Conservation (phyloP, 2,329 filamentous ascomycete genomes). For the Sporothrix humicola region DNA sequence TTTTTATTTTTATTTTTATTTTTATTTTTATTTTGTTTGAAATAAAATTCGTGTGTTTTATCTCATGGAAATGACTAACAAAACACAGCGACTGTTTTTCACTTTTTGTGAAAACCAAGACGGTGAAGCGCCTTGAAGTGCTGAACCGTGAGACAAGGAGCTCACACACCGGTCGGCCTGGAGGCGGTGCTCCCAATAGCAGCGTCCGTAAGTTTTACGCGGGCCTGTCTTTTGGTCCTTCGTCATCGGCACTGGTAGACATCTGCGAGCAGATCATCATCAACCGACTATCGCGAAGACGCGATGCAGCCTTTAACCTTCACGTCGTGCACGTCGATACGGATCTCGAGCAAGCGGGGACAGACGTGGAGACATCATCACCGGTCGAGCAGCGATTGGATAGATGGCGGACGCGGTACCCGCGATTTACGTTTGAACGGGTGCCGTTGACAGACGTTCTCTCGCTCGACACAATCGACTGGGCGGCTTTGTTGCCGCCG, state of each 20-base stretch:
- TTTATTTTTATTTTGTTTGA: neutral
- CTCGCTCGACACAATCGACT: conserved; percentile 57
- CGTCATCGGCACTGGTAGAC: conserved; percentile 77
- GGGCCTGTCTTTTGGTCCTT: conserved; percentile 82
- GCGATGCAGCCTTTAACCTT: conserved; percentile 71
- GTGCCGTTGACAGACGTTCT: conserved; percentile 70
- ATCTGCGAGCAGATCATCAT: conserved; percentile 73
- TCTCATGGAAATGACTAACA: neutral
- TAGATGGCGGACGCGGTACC: conserved; percentile 65
- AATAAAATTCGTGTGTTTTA: neutral
- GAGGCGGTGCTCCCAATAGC: conserved; percentile 25
- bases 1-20: neutral
- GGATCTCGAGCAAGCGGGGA: conserved; percentile 41
- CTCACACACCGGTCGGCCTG: conserved; percentile 31
- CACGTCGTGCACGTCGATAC: conserved; percentile 63
- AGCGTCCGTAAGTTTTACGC: conserved; percentile 65
- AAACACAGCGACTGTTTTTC: conserved; percentile 71
- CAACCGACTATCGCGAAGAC: conserved; percentile 67
- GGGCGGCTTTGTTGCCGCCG: conserved; percentile 51
- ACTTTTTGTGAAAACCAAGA: conserved; percentile 77
- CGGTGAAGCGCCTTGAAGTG: conserved; percentile 70
- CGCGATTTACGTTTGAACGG: conserved; percentile 67
- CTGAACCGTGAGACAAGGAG: conserved; percentile 55
- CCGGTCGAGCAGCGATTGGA: conserved; percentile 55
- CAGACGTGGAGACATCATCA: conserved; percentile 32